phyloP scores from a whole-genome alignment of 257 asterid genomes.

The Phtheirospermum japonicum region DNA sequence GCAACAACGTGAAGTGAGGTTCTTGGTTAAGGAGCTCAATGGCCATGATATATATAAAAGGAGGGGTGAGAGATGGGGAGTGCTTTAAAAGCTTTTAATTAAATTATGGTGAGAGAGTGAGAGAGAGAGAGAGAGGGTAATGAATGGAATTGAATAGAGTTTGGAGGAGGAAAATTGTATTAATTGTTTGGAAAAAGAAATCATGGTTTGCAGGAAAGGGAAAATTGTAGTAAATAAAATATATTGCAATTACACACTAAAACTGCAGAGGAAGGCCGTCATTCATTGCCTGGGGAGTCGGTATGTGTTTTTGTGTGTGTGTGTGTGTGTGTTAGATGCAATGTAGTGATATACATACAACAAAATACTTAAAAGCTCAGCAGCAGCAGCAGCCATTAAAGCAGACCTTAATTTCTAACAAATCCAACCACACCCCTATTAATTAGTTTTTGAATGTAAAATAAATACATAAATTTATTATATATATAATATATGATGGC shows the following conservation, averaged over 20 bases:
- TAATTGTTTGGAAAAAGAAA: constrained; percentile 46
- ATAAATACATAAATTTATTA: background rate
- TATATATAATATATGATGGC: too few species aligned
- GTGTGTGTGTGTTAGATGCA: constrained; percentile 2
- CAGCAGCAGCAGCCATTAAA: constrained; percentile 41
- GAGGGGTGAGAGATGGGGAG: constrained; percentile 27
- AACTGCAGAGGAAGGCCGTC: constrained; percentile 45
- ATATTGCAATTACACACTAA: constrained; percentile 49
- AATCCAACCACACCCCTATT: constrained; percentile 60
- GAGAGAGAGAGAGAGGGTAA: constrained; percentile 29
- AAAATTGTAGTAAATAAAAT: constrained; percentile 45
- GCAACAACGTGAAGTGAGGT: constrained; percentile 21
- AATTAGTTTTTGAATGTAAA: constrained; percentile 12
- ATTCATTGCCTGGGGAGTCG: constrained; percentile 59
- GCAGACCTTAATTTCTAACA: constrained; percentile 47
- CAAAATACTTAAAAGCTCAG: constrained; percentile 31
- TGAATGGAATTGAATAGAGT: constrained; percentile 35
- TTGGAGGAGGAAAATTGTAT: constrained; percentile 40
- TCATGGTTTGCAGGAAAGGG: constrained; percentile 45
- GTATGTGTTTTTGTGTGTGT: constrained; percentile 28
- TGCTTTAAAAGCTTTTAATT: constrained; percentile 46
- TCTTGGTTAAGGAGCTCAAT: constrained; percentile 31
- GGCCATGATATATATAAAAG: constrained; percentile 35
- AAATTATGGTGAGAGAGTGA: constrained; percentile 38
- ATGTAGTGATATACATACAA: constrained; percentile 6